These are phyloP conservation scores for Dentipellis fragilis DNA, from an alignment of 768 basidiomycete genomes.

Conservation along the genomic window DNA sequence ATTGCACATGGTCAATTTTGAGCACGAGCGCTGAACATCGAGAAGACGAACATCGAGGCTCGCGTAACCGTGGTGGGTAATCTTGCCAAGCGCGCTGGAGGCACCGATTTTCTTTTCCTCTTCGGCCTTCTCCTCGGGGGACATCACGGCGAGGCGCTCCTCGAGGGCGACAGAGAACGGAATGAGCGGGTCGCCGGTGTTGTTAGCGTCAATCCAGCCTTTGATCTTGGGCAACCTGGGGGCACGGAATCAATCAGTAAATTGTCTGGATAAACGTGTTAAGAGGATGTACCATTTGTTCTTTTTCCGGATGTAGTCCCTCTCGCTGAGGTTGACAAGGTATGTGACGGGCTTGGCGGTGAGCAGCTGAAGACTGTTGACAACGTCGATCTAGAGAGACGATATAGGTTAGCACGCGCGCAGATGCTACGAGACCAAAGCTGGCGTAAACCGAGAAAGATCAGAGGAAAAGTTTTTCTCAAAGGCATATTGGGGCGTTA, in stretches of 20 bases:
- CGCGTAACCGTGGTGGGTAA: conserved; percentile 89
- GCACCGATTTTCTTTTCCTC: conserved; percentile 72
- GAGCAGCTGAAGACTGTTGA: conserved; percentile 81
- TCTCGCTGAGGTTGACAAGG: conserved; percentile 93
- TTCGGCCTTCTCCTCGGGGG: conserved; percentile 53
- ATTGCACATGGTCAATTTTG: background rate
- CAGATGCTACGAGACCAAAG: background rate
- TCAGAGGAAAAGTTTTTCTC: conserved; percentile 36
- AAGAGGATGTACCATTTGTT: conserved; percentile 75
- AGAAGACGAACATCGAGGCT: conserved; percentile 59
- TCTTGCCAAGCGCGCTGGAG: conserved; percentile 74
- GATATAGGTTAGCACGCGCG: background rate
- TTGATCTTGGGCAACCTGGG: conserved; percentile 91
- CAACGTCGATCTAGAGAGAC: conserved; percentile 63
- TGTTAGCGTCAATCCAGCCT: conserved; percentile 93
- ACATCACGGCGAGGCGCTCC: conserved; percentile 65
- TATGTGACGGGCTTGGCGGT: conserved; percentile 98
- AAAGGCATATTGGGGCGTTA: conserved; percentile 72
- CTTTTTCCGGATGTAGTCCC: conserved; percentile 93
- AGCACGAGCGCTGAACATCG: background rate
- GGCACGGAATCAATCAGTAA: background rate
- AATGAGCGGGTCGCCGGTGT: conserved; percentile 91
- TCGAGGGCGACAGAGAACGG: conserved; percentile 96
- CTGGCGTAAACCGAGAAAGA: background rate
- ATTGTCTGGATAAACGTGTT: background rate